Evolutionary conservation across 2,329 filamentous ascomycete species (phyloP), one percentile per base, ranked within the genome.

Genomic region (Fusarium luffae): DNA sequence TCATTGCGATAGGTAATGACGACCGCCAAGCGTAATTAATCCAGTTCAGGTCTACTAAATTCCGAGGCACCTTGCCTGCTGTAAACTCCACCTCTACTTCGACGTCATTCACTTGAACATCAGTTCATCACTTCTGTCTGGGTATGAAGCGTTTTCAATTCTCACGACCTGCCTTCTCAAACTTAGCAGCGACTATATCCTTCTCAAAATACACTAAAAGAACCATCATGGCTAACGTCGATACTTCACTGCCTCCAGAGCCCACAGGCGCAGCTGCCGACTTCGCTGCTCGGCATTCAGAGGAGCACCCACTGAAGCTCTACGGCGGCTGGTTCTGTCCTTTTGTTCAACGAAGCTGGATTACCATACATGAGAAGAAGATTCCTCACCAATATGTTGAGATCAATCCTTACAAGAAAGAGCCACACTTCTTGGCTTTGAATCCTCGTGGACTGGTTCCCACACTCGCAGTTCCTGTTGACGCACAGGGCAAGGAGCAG

Each of bases 361-460:
- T 93, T 65, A 87, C 90, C 2, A 84, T 94, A 13, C 86, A 89
- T 74, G 92, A 94, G 77, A 94, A 94, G 78, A 80, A 84, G 4
- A 90, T 93, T 30, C 86, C 88, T 18, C 90, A 94, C 77, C 89
- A 94, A 80, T 93, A 93, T 77, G 84, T 92, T 68, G 90, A 93
- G 82, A 90, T 93, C 63, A 93, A 94, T 78, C 92, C 92, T 0
- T 94, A 94, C 82, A 83, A 89, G 78, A 94, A 94, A 75, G 88
- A 88, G 1, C 79, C 86, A 5, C 88, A 86, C 2, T 89, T 94
- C 28, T 82, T 94, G 23, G 83, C 85, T 11, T 82, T 94, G 67
- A 95, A 95, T 75, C 92, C 92, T 0, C 87, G 91, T 14, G 92
- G 92, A 2, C 83, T 94, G 2, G 90, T 94, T 3, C 93, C 92